Evolutionary conservation across 768 basidiomycete species (phyloP).

Genomic region (Calocera viscosa): DNA sequence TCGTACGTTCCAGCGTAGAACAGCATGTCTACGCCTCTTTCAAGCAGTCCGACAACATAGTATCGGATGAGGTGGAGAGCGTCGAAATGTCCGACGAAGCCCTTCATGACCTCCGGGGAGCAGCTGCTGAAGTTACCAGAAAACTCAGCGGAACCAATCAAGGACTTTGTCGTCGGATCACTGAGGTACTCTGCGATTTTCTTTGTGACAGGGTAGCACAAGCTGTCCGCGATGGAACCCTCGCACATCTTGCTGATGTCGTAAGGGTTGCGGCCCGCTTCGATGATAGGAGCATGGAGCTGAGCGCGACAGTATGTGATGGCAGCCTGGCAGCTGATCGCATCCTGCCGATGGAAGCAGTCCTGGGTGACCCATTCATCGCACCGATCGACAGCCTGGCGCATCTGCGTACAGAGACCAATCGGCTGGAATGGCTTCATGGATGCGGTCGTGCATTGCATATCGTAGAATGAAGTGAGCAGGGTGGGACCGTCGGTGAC

Average conservation of each 20-base stretch:
- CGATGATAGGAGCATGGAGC: slow-evolving; percentile 35
- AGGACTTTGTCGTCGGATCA: slow-evolving; percentile 38
- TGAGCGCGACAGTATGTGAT: slow-evolving; percentile 50
- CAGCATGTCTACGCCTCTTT: slow-evolving; percentile 61
- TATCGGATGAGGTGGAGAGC: slow-evolving; percentile 38
- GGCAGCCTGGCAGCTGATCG: slow-evolving; percentile 52
- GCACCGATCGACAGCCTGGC: slow-evolving; percentile 35
- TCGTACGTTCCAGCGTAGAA: slow-evolving; percentile 47
- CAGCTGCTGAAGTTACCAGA: slow-evolving; percentile 47
- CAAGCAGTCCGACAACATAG: slow-evolving; percentile 57
- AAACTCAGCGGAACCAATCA: slow-evolving; percentile 45
- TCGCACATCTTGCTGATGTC: slow-evolving; percentile 53
- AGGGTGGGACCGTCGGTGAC: slow-evolving; percentile 19
- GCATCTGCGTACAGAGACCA: slow-evolving; percentile 10
- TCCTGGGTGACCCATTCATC: slow-evolving; percentile 40
- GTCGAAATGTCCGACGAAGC: slow-evolving; percentile 42
- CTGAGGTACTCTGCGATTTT: slow-evolving; percentile 51
- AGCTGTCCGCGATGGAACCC: slow-evolving; percentile 4
- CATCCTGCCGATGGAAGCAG: slow-evolving; percentile 57
- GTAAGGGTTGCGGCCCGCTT: slow-evolving; percentile 41
- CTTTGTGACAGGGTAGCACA: slow-evolving; percentile 36
- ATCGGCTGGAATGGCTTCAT: slow-evolving; percentile 11
- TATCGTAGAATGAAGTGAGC: slow-evolving; percentile 13
- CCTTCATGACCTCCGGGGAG: slow-evolving; percentile 36
- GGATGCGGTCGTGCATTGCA: slow-evolving; percentile 13